Conservation (phyloP, 2,329 filamentous ascomycete genomes). For the Mollisiaceae sp. region DNA sequence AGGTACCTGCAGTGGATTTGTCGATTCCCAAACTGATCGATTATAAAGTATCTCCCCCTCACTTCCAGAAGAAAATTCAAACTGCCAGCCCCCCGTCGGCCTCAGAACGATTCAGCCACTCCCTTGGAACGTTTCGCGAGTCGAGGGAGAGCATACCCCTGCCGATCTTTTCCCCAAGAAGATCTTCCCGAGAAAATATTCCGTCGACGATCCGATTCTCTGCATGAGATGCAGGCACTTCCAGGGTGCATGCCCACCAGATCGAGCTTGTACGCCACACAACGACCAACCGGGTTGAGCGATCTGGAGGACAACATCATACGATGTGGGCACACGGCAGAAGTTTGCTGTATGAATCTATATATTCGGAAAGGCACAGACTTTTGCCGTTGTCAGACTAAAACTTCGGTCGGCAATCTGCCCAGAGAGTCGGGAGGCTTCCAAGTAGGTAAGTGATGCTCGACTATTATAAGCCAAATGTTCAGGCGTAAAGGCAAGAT, state of each 20-base stretch:
- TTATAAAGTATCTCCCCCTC: background rate
- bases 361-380: background rate
- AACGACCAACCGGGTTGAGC: background rate
- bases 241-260: background rate
- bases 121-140: slow-evolving; percentile 3
- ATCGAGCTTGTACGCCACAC: slow-evolving; percentile 3
- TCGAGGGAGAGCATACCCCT: background rate
- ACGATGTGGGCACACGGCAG: background rate
- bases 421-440: background rate
- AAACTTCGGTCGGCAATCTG: background rate
- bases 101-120: background rate
- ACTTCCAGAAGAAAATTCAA: background rate
- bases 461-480: background rate
- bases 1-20: background rate
- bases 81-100: background rate
- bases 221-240: background rate
- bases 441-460: slow-evolving; percentile 2
- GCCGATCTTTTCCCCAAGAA: background rate
- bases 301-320: background rate
- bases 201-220: background rate
- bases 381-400: background rate
- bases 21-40: too few relatives aligned
- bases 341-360: background rate
- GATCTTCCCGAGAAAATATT: background rate
- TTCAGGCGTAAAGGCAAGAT: background rate